These are phyloP conservation scores for Phialemonium atrogriseum DNA, from an alignment of 2,329 filamentous ascomycete species.

Conservation along the genomic window DNA sequence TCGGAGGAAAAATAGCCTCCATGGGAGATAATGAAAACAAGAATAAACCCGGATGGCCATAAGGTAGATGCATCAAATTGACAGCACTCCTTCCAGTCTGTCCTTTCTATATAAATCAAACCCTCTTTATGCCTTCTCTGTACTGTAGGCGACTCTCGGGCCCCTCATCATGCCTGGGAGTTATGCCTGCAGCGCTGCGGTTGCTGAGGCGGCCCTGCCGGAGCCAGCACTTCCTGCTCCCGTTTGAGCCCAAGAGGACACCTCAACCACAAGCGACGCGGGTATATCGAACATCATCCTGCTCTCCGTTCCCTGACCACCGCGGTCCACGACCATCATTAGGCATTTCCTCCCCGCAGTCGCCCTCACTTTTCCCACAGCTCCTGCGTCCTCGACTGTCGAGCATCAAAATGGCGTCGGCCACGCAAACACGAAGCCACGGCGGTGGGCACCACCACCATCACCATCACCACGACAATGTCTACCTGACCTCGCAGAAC, in stretches of 20 bases:
- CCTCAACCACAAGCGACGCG: constrained; percentile 20
- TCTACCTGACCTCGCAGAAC: constrained; percentile 71
- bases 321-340: constrained; percentile 11
- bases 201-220: constrained; percentile 3
- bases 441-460: constrained; percentile 45
- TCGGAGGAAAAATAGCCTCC: neutral
- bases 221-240: constrained; percentile 8
- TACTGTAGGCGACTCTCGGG: constrained; percentile 6
- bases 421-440: constrained; percentile 25
- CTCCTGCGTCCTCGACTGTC: constrained; percentile 6
- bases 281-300: constrained; percentile 20
- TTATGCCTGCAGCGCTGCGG: no score
- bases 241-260: constrained; percentile 21
- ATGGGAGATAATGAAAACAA: neutral
- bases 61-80: no score
- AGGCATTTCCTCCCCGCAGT: constrained; percentile 6
- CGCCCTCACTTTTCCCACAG: constrained; percentile 7
- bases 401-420: constrained; percentile 23
- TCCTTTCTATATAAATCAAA: constrained; percentile 1
- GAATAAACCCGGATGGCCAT: no score
- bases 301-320: constrained; percentile 13
- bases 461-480: constrained; percentile 78
- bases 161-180: no score
- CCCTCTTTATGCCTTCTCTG: constrained; percentile 11
- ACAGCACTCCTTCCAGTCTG: neutral